Percentiles rank a stretch among this genome's conserved stretches.
phyloP scores from a whole-genome alignment of 208 protist species.

The Leishmania gerbilli region DNA sequence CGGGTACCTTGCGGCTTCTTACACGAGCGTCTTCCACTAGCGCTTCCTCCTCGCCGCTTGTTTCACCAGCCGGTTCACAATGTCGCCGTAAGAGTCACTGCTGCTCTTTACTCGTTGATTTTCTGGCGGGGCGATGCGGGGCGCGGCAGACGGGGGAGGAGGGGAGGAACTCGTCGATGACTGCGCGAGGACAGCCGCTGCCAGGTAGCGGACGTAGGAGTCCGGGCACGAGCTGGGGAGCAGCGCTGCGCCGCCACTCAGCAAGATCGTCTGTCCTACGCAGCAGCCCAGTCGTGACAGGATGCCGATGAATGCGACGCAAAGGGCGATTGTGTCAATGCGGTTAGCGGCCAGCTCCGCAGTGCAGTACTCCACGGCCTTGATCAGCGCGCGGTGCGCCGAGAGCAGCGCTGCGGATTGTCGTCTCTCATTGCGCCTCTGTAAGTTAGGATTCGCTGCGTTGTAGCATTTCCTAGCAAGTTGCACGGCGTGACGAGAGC shows the following conservation, averaged over 20 bases:
- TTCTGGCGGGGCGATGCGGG: not conserved
- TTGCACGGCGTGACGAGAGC: constrained; percentile 20
- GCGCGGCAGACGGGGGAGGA: not conserved
- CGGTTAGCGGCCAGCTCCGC: constrained; percentile 53
- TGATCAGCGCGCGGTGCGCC: constrained; percentile 19
- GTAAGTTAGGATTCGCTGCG: not conserved
- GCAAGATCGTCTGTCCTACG: constrained; percentile 18
- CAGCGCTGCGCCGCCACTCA: constrained; percentile 1
- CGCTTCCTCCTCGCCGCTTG: not conserved
- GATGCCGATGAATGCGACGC: constrained; percentile 34
- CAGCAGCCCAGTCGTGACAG: constrained; percentile 53
- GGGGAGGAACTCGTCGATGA: not conserved
- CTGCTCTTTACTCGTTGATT: not conserved
- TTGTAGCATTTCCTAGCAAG: constrained; percentile 27
- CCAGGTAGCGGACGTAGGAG: not conserved
- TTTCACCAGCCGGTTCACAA: constrained; percentile 4
- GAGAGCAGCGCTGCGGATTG: constrained; percentile 6
- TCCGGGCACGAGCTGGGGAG: not conserved
- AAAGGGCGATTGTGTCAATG: constrained; percentile 59
- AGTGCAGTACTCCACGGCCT: constrained; percentile 43
- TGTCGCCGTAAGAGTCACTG: not conserved
- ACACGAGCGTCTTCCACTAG: not conserved
- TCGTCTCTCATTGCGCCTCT: not conserved
- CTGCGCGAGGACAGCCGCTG: not conserved
- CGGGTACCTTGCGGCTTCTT: not conserved